Conservation (phyloP, 148 eudicot genomes). For the Fagopyrum tataricum region DNA sequence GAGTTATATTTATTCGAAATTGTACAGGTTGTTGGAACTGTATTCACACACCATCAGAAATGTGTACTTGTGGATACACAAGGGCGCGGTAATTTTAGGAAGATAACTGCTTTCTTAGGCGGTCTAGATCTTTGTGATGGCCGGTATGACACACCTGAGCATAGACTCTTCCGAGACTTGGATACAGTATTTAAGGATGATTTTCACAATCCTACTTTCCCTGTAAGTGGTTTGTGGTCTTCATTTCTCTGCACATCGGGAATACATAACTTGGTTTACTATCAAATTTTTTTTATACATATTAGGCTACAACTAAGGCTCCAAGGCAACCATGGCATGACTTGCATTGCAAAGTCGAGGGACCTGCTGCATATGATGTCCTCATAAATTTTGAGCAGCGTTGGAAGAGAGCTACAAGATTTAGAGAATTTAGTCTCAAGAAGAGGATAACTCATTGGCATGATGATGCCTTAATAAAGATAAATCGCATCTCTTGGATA, state of each 20-base stretch:
- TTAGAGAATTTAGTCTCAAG: conserved; percentile 71
- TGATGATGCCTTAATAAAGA: conserved; percentile 85
- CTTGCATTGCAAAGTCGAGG: conserved; percentile 83
- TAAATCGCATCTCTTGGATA: conserved; percentile 96
- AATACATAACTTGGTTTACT: background rate
- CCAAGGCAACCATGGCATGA: conserved; percentile 99
- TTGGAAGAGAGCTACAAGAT: conserved; percentile 82
- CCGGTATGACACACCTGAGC: conserved; percentile 96
- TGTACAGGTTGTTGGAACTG: conserved; percentile 78
- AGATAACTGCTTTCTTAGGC: conserved; percentile 83
- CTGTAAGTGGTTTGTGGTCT: conserved; percentile 45
- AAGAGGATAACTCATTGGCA: conserved; percentile 65
- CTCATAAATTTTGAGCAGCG: conserved; percentile 95
- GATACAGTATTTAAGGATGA: conserved; percentile 71
- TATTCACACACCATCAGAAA: conserved; percentile 98
- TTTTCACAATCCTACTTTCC: conserved; percentile 79
- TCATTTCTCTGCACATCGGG: background rate
- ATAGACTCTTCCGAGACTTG: conserved; percentile 80
- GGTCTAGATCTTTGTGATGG: conserved; percentile 97
- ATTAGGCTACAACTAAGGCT: conserved; percentile 78
- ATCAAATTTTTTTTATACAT: conserved; percentile 9
- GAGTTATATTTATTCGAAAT: conserved; percentile 9
- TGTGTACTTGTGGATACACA: conserved; percentile 95
- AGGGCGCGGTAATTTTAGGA: conserved; percentile 74
- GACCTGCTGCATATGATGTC: conserved; percentile 96